Percentiles rank a stretch among this genome's conserved stretches.
These are phyloP conservation scores for Hydnomerulius pinastri DNA, from an alignment of 768 basidiomycete genomes.

Conservation along the genomic window DNA sequence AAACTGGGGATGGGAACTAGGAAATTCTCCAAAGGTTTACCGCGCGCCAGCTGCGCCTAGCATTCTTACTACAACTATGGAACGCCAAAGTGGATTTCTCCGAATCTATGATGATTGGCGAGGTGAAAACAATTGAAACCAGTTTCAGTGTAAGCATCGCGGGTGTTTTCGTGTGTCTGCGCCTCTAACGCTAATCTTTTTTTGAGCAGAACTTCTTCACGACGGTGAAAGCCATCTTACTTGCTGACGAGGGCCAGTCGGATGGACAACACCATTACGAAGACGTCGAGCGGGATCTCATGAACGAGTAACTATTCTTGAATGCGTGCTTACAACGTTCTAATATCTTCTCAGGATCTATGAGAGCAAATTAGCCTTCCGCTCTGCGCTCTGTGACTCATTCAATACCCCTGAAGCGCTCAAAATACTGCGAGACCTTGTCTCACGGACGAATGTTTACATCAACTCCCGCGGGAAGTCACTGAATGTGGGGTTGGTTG, in stretches of 20 bases:
- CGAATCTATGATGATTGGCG: conserved; percentile 83
- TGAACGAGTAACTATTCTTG: conserved; percentile 50
- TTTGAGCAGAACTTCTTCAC: conserved; percentile 87
- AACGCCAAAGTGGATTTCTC: conserved; percentile 94
- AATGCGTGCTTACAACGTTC: conserved; percentile 9
- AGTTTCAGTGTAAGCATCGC: conserved; percentile 72
- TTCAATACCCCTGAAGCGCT: conserved; percentile 93
- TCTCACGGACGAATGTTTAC: conserved; percentile 87
- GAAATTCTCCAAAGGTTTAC: conserved; percentile 84
- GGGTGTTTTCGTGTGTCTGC: conserved; percentile 1
- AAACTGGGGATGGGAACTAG: conserved; percentile 40
- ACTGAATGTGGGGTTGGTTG: conserved; percentile 63
- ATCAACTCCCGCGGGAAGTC: conserved; percentile 64
- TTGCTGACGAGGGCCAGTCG: conserved; percentile 46
- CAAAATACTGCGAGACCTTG: conserved; percentile 72
- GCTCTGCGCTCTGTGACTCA: conserved; percentile 89
- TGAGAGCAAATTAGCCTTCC: conserved; percentile 75
- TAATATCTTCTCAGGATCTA: conserved; percentile 54
- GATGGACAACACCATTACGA: conserved; percentile 70
- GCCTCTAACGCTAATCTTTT: conserved; percentile 7
- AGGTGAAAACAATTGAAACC: conserved; percentile 83
- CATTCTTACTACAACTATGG: conserved; percentile 92
- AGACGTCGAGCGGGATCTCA: conserved; percentile 66
- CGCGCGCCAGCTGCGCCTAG: conserved; percentile 86
- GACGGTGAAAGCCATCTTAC: conserved; percentile 77